These are phyloP conservation scores for Bruguiera sexangula DNA, from an alignment of 345 rosid genomes.

Conservation along the genomic window DNA sequence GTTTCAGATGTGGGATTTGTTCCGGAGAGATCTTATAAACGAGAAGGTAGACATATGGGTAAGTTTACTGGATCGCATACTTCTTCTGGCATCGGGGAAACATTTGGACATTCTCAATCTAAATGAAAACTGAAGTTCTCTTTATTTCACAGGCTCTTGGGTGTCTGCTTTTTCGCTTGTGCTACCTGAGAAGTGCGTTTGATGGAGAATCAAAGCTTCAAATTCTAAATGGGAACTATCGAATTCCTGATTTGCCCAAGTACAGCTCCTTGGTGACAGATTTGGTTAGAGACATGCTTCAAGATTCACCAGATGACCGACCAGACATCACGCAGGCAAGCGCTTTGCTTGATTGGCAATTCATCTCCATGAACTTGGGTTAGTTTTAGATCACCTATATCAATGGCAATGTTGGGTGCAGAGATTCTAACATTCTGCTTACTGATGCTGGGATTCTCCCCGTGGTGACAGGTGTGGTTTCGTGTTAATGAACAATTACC, in stretches of 20 bases:
- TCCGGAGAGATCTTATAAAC: conserved; percentile 75
- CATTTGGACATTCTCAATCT: not conserved
- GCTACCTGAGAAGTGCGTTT: conserved; percentile 91
- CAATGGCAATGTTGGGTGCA: conserved; percentile 24
- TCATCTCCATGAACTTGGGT: conserved; percentile 73
- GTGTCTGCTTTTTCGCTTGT: conserved; percentile 89
- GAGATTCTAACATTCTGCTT: conserved; percentile 40
- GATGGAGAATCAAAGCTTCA: conserved; percentile 99
- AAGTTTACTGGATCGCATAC: conserved; percentile 32
- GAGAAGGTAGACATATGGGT: conserved; percentile 99
- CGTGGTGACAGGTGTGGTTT: conserved; percentile 83
- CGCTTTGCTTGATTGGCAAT: conserved; percentile 71
- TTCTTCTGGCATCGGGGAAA: conserved; percentile 3
- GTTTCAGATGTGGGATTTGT: conserved; percentile 96
- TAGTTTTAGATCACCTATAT: conserved; percentile 55
- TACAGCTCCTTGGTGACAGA: conserved; percentile 60
- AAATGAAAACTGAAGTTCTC: conserved; percentile 17
- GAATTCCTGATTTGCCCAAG: conserved; percentile 77
- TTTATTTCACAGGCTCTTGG: conserved; percentile 76
- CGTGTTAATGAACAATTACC: conserved; percentile 91
- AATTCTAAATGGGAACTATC: conserved; percentile 87
- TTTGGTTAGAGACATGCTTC: conserved; percentile 85
- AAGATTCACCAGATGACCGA: conserved; percentile 84
- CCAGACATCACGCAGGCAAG: conserved; percentile 98
- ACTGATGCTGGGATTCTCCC: conserved; percentile 52